phyloP scores from a whole-genome alignment of 371 early-diverging fungal species.

The Dinochytrium kinnereticum region DNA sequence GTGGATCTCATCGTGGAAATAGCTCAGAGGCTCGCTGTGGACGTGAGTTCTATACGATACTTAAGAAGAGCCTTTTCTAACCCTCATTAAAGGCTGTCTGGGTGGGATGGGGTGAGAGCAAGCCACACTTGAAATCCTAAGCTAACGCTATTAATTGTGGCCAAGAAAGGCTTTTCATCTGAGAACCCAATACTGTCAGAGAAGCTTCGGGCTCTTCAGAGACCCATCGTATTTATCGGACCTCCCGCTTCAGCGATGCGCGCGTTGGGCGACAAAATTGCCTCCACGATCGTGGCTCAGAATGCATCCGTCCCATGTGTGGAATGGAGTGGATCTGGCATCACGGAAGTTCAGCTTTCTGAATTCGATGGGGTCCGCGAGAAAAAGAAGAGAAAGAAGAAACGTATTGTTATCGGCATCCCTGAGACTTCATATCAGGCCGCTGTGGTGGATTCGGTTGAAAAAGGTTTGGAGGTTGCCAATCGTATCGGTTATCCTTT shows the following conservation, averaged over 20 bases:
- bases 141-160: too few species aligned
- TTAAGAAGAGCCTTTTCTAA: too few species aligned
- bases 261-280: slow-evolving; percentile 98
- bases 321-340: slow-evolving; percentile 92
- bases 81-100: slow-evolving; percentile 62
- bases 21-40: slow-evolving; percentile 94
- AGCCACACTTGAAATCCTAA: too few species aligned
- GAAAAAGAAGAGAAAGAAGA: slow-evolving; percentile 58
- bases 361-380: slow-evolving; percentile 70
- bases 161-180: slow-evolving; percentile 90
- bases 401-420: slow-evolving; percentile 66
- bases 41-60: slow-evolving; percentile 71
- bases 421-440: slow-evolving; percentile 79
- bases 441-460: slow-evolving; percentile 59
- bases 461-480: slow-evolving; percentile 70
- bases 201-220: slow-evolving; percentile 75
- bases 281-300: slow-evolving; percentile 97
- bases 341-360: slow-evolving; percentile 57
- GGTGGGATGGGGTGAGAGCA: slow-evolving; percentile 96
- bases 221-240: slow-evolving; percentile 90
- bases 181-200: slow-evolving; percentile 97
- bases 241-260: slow-evolving; percentile 98
- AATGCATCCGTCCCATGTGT: slow-evolving; percentile 94
- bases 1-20: slow-evolving; percentile 96
- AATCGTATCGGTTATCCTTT: slow-evolving; percentile 93